Base-by-base conservation (phyloP, 2,329 filamentous ascomycete species). In the Bipolaris victoriae region DNA sequence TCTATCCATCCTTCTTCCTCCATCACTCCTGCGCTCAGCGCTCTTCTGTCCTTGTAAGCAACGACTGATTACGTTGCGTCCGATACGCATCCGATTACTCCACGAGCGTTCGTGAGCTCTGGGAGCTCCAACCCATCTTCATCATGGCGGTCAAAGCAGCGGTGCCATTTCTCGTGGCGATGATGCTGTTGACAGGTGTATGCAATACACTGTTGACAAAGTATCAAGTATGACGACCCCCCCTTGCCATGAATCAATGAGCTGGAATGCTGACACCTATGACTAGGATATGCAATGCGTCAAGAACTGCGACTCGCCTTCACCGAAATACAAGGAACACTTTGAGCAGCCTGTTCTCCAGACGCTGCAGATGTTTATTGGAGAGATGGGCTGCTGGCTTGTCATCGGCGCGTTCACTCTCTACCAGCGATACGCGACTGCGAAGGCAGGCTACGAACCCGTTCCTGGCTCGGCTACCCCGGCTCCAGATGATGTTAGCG, bases 181-280 rank as follows among this genome's bases (percentile, higher is more conserved):
- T 97, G 91, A 98, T 98, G 94, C 83, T 98, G 73, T 80, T 97
- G 74, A 97, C 94, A 22, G 94, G 94, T 62, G 92, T 96, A 61
- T 97, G 92, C 83, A 99, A 99, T 77, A 99, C 95, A 1, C 86
- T 99, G 60, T 83, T 99, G 71, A 97, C 94, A 67, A 99, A 99
- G 76, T 97, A 93, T 73, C 94, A 98, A 82, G 92, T 93, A 78
- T 60, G 81, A 40, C 16, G 13, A 15, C 4, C 6, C 6, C 6
- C 26, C 15, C 16, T 15, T 22, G 31, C 7, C n/a, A 39, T 35
- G 7, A 16, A 15, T 26, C 11, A n/a, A 1, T n/a, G 26, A 31
- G 40, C 55, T 33, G 15, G 49, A 13, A 58, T 48, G 44, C 68
- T 73, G 58, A 75, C 65, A 15, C 49, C 26, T 7, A 16, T 43